These are phyloP conservation scores for Bryopsis sp. DNA, from an alignment of 139 green algal genomes.

Conservation along the genomic window DNA sequence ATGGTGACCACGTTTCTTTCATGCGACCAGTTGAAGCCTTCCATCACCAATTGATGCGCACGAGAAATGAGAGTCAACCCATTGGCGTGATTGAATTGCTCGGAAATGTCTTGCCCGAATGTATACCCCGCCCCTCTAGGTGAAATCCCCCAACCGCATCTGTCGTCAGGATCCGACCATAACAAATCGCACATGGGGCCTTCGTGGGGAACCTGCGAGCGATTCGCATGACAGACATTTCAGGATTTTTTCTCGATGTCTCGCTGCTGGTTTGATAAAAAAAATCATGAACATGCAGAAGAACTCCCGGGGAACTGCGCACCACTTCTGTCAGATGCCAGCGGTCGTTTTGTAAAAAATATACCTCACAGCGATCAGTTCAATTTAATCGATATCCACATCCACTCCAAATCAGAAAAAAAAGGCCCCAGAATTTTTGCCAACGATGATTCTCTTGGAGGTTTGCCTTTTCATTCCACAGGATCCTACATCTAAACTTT, in stretches of 20 bases:
- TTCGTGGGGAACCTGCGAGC: slow-evolving; percentile 76
- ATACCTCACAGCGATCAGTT: too few species aligned
- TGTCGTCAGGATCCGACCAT: slow-evolving; percentile 96
- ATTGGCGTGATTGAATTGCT: slow-evolving; percentile 99
- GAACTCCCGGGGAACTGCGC: neutral
- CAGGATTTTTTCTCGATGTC: too few species aligned
- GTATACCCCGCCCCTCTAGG: slow-evolving; percentile 96
- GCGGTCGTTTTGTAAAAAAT: too few species aligned
- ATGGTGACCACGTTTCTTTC: slow-evolving; percentile 97
- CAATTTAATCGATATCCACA: too few species aligned
- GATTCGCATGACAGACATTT: neutral
- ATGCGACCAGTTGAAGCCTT: slow-evolving; percentile 94
- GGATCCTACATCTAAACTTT: too few species aligned
- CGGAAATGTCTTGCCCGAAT: slow-evolving; percentile 95
- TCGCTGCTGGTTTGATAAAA: slow-evolving; percentile 8
- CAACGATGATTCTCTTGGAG: neutral
- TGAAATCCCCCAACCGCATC: slow-evolving; percentile 95
- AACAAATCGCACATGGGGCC: slow-evolving; percentile 99
- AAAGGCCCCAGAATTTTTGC: neutral
- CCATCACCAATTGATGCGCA: slow-evolving; percentile 99
- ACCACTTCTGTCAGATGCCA: too few species aligned
- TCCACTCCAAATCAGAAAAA: too few species aligned
- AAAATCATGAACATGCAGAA: neutral
- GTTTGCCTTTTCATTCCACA: too few species aligned
- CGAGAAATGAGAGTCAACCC: slow-evolving; percentile 85